Percentiles rank a stretch among this genome's conserved stretches.
phyloP scores from a whole-genome alignment of 352 stramenopile genomes.

The Phytophthora cryptogea region DNA sequence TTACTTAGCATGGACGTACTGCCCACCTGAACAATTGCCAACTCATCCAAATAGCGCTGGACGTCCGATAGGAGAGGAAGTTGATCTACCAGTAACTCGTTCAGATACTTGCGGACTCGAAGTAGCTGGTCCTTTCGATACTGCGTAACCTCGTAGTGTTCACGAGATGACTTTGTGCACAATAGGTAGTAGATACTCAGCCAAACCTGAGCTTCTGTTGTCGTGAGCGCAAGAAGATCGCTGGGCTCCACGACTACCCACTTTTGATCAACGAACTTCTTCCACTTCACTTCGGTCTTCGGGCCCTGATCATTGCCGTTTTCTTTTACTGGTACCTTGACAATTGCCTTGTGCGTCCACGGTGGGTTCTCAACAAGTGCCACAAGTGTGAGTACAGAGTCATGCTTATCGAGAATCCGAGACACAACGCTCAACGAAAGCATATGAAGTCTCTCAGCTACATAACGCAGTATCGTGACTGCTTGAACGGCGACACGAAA shows the following conservation, averaged over 20 bases:
- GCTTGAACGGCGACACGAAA: slow-evolving; percentile 86
- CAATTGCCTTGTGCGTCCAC: slow-evolving; percentile 89
- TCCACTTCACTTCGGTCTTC: slow-evolving; percentile 69
- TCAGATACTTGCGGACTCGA: slow-evolving; percentile 94
- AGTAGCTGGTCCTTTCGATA: slow-evolving; percentile 94
- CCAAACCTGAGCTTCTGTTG: slow-evolving; percentile 94
- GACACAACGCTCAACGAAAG: slow-evolving; percentile 89
- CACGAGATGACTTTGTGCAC: slow-evolving; percentile 89
- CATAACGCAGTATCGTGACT: slow-evolving; percentile 89
- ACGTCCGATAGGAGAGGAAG: slow-evolving; percentile 94
- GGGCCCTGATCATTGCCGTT: slow-evolving; percentile 15
- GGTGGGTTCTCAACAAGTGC: slow-evolving; percentile 95
- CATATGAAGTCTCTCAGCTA: slow-evolving; percentile 89
- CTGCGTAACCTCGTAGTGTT: slow-evolving; percentile 94
- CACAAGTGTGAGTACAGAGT: slow-evolving; percentile 92
- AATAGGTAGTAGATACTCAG: slow-evolving; percentile 95
- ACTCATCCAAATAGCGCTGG: slow-evolving; percentile 95
- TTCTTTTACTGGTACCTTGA: slow-evolving; percentile 13
- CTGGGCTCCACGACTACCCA: slow-evolving; percentile 86
- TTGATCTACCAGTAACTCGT: slow-evolving; percentile 95
- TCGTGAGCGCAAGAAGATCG: slow-evolving; percentile 93
- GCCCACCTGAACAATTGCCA: slow-evolving; percentile 90
- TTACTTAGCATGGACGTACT: slow-evolving; percentile 33
- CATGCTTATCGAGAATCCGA: slow-evolving; percentile 96
- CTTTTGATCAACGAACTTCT: slow-evolving; percentile 93